Evolutionary conservation across 305 asterid species (phyloP).

Genomic region (Fraxinus greggii): DNA sequence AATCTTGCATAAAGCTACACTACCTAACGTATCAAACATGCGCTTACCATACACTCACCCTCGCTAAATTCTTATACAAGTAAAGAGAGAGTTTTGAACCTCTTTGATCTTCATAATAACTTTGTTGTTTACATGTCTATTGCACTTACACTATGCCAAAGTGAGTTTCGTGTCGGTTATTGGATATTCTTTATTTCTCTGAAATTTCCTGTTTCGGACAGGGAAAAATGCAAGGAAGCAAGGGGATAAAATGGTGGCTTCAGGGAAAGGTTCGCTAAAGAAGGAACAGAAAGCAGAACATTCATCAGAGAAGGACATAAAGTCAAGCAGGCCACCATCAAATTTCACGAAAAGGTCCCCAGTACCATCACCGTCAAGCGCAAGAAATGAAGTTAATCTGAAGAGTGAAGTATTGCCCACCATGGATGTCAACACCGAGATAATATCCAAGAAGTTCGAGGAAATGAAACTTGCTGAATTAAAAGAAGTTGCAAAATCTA

Average conservation of each 20-base stretch:
- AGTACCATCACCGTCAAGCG: slow-evolving; percentile 21
- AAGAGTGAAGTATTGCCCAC: slow-evolving; percentile 3
- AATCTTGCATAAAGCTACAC: neutral
- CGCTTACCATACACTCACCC: neutral
- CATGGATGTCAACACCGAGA: slow-evolving; percentile 16
- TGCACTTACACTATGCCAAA: neutral
- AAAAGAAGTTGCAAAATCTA: slow-evolving; percentile 64
- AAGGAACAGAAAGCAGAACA: slow-evolving; percentile 32
- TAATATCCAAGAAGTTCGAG: slow-evolving; percentile 31
- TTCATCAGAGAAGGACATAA: slow-evolving; percentile 21
- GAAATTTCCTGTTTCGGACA: slow-evolving; percentile 21
- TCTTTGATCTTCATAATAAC: neutral
- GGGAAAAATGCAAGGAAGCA: slow-evolving; percentile 37
- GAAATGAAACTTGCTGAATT: slow-evolving; percentile 61
- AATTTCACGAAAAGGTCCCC: slow-evolving; percentile 58
- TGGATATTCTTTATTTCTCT: neutral
- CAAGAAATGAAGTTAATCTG: slow-evolving; percentile 28
- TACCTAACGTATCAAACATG: neutral
- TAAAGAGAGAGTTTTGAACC: neutral
- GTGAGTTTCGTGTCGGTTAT: neutral
- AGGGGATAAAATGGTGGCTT: slow-evolving; percentile 22
- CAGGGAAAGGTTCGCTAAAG: slow-evolving; percentile 26
- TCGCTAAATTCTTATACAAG: neutral
- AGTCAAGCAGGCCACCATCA: slow-evolving; percentile 48
- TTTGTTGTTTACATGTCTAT: neutral